Evolutionary conservation across 2,329 filamentous ascomycete species (phyloP), one percentile per base, ranked within the genome.

Genomic region (Sporothrix pseudoabietina): DNA sequence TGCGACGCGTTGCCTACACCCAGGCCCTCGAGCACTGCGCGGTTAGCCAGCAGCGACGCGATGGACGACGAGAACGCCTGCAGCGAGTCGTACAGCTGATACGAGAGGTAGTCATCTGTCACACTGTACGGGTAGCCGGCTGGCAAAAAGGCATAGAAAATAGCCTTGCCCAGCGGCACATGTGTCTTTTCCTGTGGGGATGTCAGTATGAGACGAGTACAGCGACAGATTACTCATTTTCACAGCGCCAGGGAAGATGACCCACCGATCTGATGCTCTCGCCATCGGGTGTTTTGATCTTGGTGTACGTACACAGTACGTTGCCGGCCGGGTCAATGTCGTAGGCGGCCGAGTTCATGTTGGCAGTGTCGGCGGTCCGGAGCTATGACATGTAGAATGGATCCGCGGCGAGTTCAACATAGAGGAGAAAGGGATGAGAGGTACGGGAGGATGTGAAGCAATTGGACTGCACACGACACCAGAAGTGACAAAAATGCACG

Each of bases 81-180:
- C 1, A 95, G 85, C 0, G 92, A 94, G 82, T 96, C 93, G 78
- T 84, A 90, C 65, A 85, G 85, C 78, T 87, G 90, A 80, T 88
- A 97, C 83, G 91, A 86, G 4, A 94, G 84, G 81, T 98, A 98
- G 81, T 98, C 94, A 16, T 88, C 84, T 1, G 92, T 95, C 41
- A 98, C 94, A 68, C 91, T 96, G 77, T 94, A 88, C 0, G 94
- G 94, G 81, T 91, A 98, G n/a, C 94, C 94, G 1, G 92, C 90
- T 0, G 94, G 94, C 0, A 97, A 86, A 79, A 97, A 97, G 39
- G 94, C 88, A 77, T 93, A 90, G 57, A 94, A 79, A 9, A 85
- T 73, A 19, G 80, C 79, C 75, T 84, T 84, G 75, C 78, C 76
- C 8, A 80, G 76, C 4, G 81, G 80, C 0, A 81, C 80, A 22